Percentiles rank a stretch among this genome's conserved stretches.
These are phyloP conservation scores for Talaromyces marneffei DNA, from an alignment of 2,329 filamentous ascomycete genomes.

Conservation along the genomic window DNA sequence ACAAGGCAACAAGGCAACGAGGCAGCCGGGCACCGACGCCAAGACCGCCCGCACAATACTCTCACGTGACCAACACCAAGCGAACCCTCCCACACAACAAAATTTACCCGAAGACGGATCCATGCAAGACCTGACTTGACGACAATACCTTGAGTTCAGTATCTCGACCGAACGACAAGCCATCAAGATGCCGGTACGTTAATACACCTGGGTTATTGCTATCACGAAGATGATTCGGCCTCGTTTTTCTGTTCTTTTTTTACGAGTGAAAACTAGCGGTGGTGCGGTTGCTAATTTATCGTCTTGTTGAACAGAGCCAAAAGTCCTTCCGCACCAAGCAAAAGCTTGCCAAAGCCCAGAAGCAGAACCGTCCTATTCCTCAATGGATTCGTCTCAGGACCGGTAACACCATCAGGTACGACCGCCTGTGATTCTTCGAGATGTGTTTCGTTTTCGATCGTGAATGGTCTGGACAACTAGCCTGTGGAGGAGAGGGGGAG, in stretches of 20 bases:
- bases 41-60: background rate
- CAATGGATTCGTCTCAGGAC: conserved; percentile 99
- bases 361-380: conserved; percentile 99
- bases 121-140: conserved; percentile 27
- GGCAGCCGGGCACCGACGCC: background rate
- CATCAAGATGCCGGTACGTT: conserved; percentile 53
- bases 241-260: background rate
- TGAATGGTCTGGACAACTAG: background rate
- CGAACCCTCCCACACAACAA: conserved; percentile 38
- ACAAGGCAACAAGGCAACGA: background rate
- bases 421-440: background rate
- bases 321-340: conserved; percentile 99
- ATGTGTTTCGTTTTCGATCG: background rate
- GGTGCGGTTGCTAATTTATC: background rate
- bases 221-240: background rate
- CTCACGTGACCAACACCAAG: conserved; percentile 36
- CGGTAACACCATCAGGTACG: conserved; percentile 98
- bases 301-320: conserved; percentile 66
- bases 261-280: too few species aligned
- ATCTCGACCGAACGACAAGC: conserved; percentile 37
- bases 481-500: background rate
- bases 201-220: background rate
- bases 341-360: conserved; percentile 99
- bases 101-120: conserved; percentile 28
- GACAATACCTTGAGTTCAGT: conserved; percentile 30